These are phyloP conservation scores for Verticillium nonalfalfae DNA, from an alignment of 2,329 filamentous ascomycete species.

Conservation along the genomic window DNA sequence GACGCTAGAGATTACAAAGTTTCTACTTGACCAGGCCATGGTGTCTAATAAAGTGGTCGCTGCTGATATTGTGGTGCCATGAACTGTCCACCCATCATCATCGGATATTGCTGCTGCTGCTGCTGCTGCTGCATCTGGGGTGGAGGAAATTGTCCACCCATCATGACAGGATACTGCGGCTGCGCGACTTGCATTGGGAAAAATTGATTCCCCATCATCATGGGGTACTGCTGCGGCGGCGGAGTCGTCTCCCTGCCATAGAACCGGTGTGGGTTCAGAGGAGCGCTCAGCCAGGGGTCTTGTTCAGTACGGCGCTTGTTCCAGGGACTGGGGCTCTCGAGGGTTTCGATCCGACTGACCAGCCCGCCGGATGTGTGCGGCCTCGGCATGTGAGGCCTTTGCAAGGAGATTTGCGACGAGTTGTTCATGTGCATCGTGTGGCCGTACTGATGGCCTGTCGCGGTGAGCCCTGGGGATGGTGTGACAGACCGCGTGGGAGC, in stretches of 20 bases:
- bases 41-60: too few relatives aligned
- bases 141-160: background rate
- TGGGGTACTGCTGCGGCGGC: background rate
- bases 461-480: background rate
- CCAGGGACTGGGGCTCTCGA: background rate
- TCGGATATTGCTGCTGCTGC: background rate
- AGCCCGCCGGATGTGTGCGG: background rate
- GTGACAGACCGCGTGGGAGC: background rate
- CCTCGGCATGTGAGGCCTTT: background rate
- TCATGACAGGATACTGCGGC: background rate
- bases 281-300: background rate
- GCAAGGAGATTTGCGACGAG: constrained; percentile 19
- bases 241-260: background rate
- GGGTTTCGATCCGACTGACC: background rate
- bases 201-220: background rate
- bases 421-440: constrained; percentile 27
- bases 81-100: background rate
- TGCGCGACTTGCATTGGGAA: too few relatives aligned
- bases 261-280: background rate
- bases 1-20: too few relatives aligned
- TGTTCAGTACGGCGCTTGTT: background rate
- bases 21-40: too few relatives aligned
- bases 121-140: too few relatives aligned
- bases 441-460: background rate
- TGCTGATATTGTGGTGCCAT: too few relatives aligned